Evolutionary conservation across 176 grass and related monocot genomes (phyloP).

Genomic region (Triticum turgidum): DNA sequence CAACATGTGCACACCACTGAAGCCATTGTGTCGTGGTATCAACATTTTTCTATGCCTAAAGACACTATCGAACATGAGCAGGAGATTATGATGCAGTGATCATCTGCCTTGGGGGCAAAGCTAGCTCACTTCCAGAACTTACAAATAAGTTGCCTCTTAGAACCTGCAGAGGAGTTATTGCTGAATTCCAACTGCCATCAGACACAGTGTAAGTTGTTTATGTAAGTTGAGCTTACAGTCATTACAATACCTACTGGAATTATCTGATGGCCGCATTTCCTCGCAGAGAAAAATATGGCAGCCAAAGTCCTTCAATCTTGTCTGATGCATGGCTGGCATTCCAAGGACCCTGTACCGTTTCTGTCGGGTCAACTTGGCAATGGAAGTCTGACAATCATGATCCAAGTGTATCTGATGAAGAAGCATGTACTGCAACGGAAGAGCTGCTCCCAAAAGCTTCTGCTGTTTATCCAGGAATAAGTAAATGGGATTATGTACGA

Average conservation of each 20-base stretch:
- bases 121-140: conserved; percentile 63
- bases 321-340: conserved; percentile 94
- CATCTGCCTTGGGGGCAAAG: conserved; percentile 86
- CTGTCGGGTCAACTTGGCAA: conserved; percentile 90
- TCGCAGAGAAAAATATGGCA: conserved; percentile 58
- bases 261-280: conserved; percentile 24
- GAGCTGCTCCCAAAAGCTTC: conserved; percentile 77
- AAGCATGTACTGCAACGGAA: conserved; percentile 53
- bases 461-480: conserved; percentile 79
- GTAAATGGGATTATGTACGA: conserved; percentile 54
- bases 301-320: conserved; percentile 76
- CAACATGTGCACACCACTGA: neutral
- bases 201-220: conserved; percentile 40
- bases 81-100: conserved; percentile 85
- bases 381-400: conserved; percentile 65
- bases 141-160: conserved; percentile 79
- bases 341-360: conserved; percentile 59
- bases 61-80: conserved; percentile 26
- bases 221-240: neutral
- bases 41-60: neutral
- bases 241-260: neutral
- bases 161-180: conserved; percentile 76
- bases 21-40: neutral
- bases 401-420: conserved; percentile 65
- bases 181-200: conserved; percentile 66